Conservation (phyloP, 2,329 filamentous ascomycete genomes). For the Trichoderma sp. region DNA sequence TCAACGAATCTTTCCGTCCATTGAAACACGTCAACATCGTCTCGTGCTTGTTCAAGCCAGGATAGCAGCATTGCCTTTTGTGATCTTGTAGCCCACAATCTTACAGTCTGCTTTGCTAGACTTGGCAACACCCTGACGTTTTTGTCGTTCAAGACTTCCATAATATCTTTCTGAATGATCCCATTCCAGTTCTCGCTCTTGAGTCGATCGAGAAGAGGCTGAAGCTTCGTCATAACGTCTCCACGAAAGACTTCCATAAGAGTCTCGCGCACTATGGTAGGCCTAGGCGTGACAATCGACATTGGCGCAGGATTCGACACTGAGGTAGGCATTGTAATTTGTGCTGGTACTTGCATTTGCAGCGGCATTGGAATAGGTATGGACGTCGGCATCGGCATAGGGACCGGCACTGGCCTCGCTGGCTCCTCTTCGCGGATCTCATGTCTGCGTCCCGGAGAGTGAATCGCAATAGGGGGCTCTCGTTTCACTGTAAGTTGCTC, state of each 20-base stretch:
- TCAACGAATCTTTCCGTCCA: neutral
- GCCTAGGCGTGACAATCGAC: rapidly evolving
- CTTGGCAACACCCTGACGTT: neutral
- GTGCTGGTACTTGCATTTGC: no score
- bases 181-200: neutral
- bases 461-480: neutral
- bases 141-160: neutral
- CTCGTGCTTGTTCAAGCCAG: neutral
- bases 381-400: no score
- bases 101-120: no score
- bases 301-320: neutral
- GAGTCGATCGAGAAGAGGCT: neutral
- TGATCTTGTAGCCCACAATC: no score
- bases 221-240: neutral
- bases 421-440: neutral
- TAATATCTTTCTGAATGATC: neutral
- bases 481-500: neutral
- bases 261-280: neutral
- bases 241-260: neutral
- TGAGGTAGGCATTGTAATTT: neutral
- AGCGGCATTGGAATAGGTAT: no score
- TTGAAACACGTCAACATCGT: neutral
- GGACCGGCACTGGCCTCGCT: neutral
- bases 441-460: neutral
- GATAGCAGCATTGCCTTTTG: neutral